Percentiles rank a stretch among this genome's conserved stretches.
phyloP scores from a whole-genome alignment of 768 basidiomycete genomes.

The Mycena crocata region DNA sequence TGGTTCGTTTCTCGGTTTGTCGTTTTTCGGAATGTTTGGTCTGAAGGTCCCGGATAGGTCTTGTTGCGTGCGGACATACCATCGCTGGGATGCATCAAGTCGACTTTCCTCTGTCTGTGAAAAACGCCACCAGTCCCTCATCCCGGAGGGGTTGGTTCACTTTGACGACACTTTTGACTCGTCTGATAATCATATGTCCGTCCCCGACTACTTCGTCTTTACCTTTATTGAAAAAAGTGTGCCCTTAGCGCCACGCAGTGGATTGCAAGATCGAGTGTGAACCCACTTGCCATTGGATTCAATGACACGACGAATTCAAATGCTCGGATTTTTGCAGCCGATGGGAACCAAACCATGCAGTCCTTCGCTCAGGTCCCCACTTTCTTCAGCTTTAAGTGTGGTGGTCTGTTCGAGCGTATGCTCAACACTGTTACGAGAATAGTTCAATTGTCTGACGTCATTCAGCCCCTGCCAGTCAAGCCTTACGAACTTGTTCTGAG shows the following conservation, averaged over 20 bases:
- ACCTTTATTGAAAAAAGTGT: neutral
- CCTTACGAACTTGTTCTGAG: slow-evolving; percentile 13
- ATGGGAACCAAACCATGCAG: slow-evolving; percentile 23
- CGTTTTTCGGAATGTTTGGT: neutral
- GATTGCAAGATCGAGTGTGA: slow-evolving; percentile 16
- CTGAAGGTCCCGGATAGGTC: slow-evolving; percentile 1
- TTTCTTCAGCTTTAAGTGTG: slow-evolving; percentile 19
- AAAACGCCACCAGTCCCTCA: slow-evolving; percentile 8
- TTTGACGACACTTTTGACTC: slow-evolving; percentile 23
- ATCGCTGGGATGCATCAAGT: slow-evolving; percentile 18
- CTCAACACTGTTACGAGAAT: slow-evolving; percentile 26
- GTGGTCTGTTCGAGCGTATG: slow-evolving; percentile 27
- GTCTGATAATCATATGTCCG: slow-evolving; percentile 18
- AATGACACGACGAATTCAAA: slow-evolving; percentile 23
- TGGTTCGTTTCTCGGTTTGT: slow-evolving; percentile 1
- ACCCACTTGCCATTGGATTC: slow-evolving; percentile 22
- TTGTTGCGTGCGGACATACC: slow-evolving; percentile 30
- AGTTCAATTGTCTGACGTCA: slow-evolving; percentile 23
- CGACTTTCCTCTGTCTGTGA: slow-evolving; percentile 11
- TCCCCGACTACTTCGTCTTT: neutral
- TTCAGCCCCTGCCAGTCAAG: slow-evolving; percentile 24
- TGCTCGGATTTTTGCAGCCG: slow-evolving; percentile 19
- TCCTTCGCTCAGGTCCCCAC: slow-evolving; percentile 12
- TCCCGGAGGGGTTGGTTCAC: slow-evolving; percentile 26
- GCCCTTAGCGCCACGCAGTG: slow-evolving; percentile 17